Evolutionary conservation across 108 stramenopile genomes (phyloP).

Genomic region (Parietichytrium sp.): DNA sequence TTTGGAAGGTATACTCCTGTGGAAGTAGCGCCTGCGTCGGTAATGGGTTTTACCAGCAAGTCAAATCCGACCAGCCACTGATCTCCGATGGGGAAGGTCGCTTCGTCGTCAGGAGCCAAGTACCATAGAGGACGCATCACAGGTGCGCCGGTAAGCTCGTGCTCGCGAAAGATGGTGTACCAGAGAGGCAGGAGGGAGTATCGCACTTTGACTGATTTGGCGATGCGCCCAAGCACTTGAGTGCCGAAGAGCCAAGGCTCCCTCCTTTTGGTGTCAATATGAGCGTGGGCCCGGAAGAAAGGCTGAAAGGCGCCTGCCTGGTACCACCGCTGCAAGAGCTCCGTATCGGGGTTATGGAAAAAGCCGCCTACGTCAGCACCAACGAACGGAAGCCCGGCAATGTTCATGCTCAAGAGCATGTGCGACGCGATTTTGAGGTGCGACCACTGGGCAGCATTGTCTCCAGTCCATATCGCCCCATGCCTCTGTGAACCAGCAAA

Average conservation of each 20-base stretch:
- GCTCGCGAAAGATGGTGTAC: conserved; percentile 88
- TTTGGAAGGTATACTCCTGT: conserved; percentile 75
- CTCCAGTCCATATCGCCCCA: conserved; percentile 99
- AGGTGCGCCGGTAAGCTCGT: conserved; percentile 82
- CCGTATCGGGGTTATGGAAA: conserved; percentile 89
- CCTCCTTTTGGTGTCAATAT: conserved; percentile 91
- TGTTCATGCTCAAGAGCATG: conserved; percentile 89
- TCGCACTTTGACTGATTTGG: conserved; percentile 79
- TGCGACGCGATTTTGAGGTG: conserved; percentile 86
- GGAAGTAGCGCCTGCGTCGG: conserved; percentile 71
- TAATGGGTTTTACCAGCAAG: conserved; percentile 92
- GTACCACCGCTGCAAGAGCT: conserved; percentile 97
- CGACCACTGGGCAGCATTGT: conserved; percentile 90
- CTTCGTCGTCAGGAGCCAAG: conserved; percentile 76
- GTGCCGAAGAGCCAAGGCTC: conserved; percentile 99
- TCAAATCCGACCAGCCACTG: conserved; percentile 92
- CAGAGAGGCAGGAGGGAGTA: conserved; percentile 94
- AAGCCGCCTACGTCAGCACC: conserved; percentile 99
- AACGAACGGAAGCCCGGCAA: conserved; percentile 87
- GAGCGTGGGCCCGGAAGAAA: conserved; percentile 98
- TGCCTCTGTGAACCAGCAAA: conserved; percentile 92
- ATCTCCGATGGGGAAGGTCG: conserved; percentile 69
- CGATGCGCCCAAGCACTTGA: conserved; percentile 73
- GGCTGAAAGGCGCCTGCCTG: conserved; percentile 96
- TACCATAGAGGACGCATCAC: conserved; percentile 96